Evolutionary conservation across 306 rosid species (phyloP).

Genomic region (Lupinus albus): DNA sequence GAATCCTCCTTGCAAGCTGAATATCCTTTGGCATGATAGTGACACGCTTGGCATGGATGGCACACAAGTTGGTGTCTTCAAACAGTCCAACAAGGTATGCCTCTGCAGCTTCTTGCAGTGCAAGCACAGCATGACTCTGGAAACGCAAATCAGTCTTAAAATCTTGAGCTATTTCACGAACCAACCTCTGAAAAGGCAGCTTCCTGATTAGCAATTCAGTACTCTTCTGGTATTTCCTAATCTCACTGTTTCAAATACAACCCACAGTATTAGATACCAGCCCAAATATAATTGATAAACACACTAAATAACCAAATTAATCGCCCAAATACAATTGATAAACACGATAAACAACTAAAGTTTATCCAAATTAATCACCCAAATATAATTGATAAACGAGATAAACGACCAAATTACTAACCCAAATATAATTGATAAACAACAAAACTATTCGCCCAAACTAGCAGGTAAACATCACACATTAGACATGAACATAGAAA

Average conservation of each 20-base stretch:
- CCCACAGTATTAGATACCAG: neutral
- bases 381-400: too few species aligned
- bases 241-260: conserved; percentile 56
- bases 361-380: too few species aligned
- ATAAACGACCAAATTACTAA: too few species aligned
- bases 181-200: conserved; percentile 91
- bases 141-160: conserved; percentile 96
- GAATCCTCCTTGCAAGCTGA: conserved; percentile 86
- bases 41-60: conserved; percentile 93
- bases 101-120: conserved; percentile 93
- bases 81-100: conserved; percentile 88
- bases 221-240: conserved; percentile 92
- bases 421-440: too few species aligned
- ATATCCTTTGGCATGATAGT: conserved; percentile 95
- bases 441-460: too few species aligned
- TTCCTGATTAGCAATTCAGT: conserved; percentile 90
- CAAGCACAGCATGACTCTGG: conserved; percentile 95
- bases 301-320: too few species aligned
- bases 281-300: too few species aligned
- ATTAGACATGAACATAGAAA: too few species aligned
- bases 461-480: too few species aligned
- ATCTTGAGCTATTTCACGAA: conserved; percentile 94
- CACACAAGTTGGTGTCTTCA: conserved; percentile 89
- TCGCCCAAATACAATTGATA: too few species aligned
- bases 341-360: too few species aligned